Evolutionary conservation across 306 rosid species (phyloP), one percentile per base, ranked within the genome.

Genomic region (Lathyrus tuberosus): DNA sequence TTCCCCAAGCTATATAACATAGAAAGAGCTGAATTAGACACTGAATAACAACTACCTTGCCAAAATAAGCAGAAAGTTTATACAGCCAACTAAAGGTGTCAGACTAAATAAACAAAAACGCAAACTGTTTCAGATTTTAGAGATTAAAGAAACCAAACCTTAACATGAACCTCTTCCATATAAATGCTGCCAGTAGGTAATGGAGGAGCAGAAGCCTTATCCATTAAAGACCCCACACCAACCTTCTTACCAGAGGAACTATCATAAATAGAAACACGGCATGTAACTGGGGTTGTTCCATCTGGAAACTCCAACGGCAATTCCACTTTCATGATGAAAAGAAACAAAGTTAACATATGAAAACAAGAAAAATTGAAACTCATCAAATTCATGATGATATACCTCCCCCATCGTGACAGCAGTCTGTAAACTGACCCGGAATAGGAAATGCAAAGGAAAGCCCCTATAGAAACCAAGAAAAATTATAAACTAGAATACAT

Each of bases 361-460:
- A 48, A 82, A 79, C 17, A 42, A 58, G 57, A 44, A 76, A 59
- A 74, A n/a, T 72, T 9, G 16, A 42, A 15, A 26, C 60, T 42
- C 56, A 44, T 33, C 11, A n/a, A 71, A 73, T 42, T 69, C 65
- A 77, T 12, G 24, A 73, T 14, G 43, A 16, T 65, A 16, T 58
- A 94, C 99, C 99, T 87, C 95, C 96, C 46, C 91, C 87, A 42
- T 88, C 95, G 73, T 81, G 96, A 77, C 88, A 89, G 79, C 95
- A 89, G 47, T 91, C 91, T 31, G 89, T 74, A 79, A 91, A 91
- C 83, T 94, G 99, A 80, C 86, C 83, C 7, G 99, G 99, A 76
- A 94, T 94, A 68, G 99, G 97, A 87, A 94, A 94, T 30, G 96
- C 92, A 89, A 94, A 94, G 10, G 97, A 94, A 64, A 94, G 97